Base-by-base conservation (phyloP, 345 rosid genomes). In the Lepidium didymum region DNA sequence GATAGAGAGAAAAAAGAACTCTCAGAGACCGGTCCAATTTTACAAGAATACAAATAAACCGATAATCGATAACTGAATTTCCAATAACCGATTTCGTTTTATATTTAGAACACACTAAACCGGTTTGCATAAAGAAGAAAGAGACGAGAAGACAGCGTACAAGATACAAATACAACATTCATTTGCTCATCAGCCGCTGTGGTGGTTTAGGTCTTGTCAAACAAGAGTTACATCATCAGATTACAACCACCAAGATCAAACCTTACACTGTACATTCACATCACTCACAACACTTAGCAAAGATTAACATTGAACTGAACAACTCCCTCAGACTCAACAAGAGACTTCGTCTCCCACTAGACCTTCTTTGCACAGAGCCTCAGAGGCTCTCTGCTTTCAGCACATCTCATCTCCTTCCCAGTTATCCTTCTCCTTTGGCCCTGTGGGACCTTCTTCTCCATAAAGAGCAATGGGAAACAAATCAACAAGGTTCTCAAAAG, bases 391-490 rank as follows among this genome's bases (percentile, higher is more conserved):
- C 41, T 52, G 23, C 35, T 50, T 37, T 74, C 69, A 74, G 55
- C 69, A 78, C 64, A 83, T 79, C 77, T 92, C 98, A 71, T 92
- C 96, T 77, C 91, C 95, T 42, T 60, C 41, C 98, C 98, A 89
- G 54, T 92, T 89, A 55, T 87, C 80, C 50, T 92, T 92, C 82
- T 89, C 98, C 77, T 92, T 92, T 1, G 96, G 98, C 21, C 98
- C 98, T 0, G 96, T 87, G 5, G 98, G 98, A 49, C 98, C 98
- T 76, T 92, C 96, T 84, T 92, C 98, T 0, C 98, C 98, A 8
- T 89, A 89, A 10, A 92, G 89, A 78, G 86, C 92, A 1, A 91
- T 82, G 1, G 98, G 98, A 61, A 92, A 85, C 85, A 86, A 79
- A 52, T 92, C 95, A 16, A 87, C 67, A 65, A 92, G 74, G 77